Percentiles rank a stretch among this genome's conserved stretches.
Conservation (phyloP, 208 protist genomes). For the Crithidia brevicula region DNA sequence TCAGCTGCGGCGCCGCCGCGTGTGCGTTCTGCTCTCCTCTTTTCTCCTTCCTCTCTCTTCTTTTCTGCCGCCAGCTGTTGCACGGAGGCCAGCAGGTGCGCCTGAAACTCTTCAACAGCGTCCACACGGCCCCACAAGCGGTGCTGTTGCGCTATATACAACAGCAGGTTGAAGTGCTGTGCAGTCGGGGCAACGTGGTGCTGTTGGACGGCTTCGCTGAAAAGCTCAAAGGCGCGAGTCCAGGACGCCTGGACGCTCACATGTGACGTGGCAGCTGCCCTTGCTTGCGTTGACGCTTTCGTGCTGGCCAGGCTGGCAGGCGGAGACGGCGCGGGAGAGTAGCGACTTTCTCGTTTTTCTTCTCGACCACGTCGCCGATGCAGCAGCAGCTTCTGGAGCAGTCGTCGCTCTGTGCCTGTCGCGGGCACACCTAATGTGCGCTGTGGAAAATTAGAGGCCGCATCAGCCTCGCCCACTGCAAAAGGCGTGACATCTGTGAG, state of each 20-base stretch:
- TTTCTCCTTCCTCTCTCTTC: neutral
- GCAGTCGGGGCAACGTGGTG: conserved; percentile 62
- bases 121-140: conserved; percentile 49
- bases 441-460: neutral
- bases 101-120: conserved; percentile 62
- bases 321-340: neutral
- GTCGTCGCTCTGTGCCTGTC: conserved; percentile 6
- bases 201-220: conserved; percentile 54
- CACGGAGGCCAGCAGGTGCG: conserved; percentile 41
- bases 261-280: neutral
- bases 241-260: conserved; percentile 26
- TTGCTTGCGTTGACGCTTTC: no score
- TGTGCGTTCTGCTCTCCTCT: neutral
- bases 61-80: conserved; percentile 35
- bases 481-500: no score
- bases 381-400: conserved; percentile 26
- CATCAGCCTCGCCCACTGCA: neutral
- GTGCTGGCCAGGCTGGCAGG: neutral
- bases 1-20: neutral
- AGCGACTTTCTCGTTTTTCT: neutral
- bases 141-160: conserved; percentile 58
- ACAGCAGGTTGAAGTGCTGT: conserved; percentile 77
- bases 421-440: neutral
- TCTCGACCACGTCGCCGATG: conserved; percentile 17
- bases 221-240: conserved; percentile 54